A percentile compares a stretch with the other conserved stretches of the same genome.
phyloP scores from a whole-genome alignment of 2,329 filamentous ascomycete genomes.

The Plenodomus biglobosus region DNA sequence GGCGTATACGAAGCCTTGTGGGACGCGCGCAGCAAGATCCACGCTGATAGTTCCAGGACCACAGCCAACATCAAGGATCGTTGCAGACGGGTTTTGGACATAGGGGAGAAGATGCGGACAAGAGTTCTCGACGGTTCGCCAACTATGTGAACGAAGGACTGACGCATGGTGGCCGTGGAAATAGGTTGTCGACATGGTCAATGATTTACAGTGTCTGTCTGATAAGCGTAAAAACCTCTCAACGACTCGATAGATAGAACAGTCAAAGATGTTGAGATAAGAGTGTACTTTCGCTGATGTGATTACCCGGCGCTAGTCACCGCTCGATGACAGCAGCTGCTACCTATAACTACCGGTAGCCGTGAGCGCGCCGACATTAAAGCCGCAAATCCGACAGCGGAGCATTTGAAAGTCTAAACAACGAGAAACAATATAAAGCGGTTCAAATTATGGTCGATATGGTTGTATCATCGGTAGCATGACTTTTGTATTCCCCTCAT shows the following conservation, averaged over 20 bases:
- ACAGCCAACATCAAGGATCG: constrained; percentile 52
- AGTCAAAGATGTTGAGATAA: background rate
- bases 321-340: background rate
- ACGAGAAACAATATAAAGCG: background rate
- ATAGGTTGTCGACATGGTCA: constrained; percentile 32
- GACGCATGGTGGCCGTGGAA: constrained; percentile 47
- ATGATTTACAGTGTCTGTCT: background rate
- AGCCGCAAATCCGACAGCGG: background rate
- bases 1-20: constrained; percentile 49
- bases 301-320: no score
- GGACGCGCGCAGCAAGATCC: constrained; percentile 48
- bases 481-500: background rate
- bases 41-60: constrained; percentile 54
- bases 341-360: background rate
- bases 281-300: background rate
- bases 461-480: background rate
- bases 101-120: constrained; percentile 44
- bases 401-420: background rate
- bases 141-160: constrained; percentile 49
- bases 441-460: background rate
- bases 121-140: constrained; percentile 50
- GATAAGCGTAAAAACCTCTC: background rate
- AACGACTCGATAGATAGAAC: background rate
- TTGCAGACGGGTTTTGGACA: constrained; percentile 30
- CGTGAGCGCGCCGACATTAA: background rate